Evolutionary conservation across 345 rosid species (phyloP).

Genomic region (Populus alba): DNA sequence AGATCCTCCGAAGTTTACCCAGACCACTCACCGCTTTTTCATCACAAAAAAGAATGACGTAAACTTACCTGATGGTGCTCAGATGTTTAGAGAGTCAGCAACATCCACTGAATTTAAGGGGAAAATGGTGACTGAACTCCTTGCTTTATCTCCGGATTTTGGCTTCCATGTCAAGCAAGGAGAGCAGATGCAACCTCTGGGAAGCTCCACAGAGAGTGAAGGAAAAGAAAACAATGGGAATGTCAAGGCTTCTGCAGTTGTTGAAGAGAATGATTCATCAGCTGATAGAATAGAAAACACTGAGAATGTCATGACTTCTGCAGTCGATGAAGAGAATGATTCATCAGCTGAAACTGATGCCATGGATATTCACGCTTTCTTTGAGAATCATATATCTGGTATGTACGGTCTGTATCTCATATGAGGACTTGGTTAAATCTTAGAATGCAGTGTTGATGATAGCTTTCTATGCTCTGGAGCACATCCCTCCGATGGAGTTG

Average conservation of each 20-base stretch:
- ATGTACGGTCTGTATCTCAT: constrained; percentile 2
- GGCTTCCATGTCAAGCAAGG: constrained; percentile 44
- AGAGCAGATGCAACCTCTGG: constrained; percentile 48
- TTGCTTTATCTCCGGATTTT: constrained; percentile 42
- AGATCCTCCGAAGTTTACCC: constrained; percentile 34
- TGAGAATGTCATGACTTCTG: constrained; percentile 23
- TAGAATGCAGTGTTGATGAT: not conserved
- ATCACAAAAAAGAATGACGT: constrained; percentile 37
- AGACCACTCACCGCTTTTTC: constrained; percentile 35
- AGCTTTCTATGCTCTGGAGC: not conserved
- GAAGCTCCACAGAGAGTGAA: constrained; percentile 52
- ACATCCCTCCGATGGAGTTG: not conserved
- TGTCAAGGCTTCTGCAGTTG: constrained; percentile 25
- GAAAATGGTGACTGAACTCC: constrained; percentile 39
- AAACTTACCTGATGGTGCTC: constrained; percentile 39
- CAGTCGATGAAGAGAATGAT: constrained; percentile 38
- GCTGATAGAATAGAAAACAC: constrained; percentile 32
- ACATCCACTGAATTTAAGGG: constrained; percentile 44
- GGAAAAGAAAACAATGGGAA: constrained; percentile 31
- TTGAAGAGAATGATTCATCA: constrained; percentile 44
- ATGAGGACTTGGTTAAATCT: not conserved
- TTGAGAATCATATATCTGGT: constrained; percentile 45
- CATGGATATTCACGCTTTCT: constrained; percentile 61
- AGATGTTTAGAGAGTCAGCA: constrained; percentile 36
- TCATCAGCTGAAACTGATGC: constrained; percentile 72